Conservation (phyloP, 768 basidiomycete genomes). For the Collybiopsis confluens region DNA sequence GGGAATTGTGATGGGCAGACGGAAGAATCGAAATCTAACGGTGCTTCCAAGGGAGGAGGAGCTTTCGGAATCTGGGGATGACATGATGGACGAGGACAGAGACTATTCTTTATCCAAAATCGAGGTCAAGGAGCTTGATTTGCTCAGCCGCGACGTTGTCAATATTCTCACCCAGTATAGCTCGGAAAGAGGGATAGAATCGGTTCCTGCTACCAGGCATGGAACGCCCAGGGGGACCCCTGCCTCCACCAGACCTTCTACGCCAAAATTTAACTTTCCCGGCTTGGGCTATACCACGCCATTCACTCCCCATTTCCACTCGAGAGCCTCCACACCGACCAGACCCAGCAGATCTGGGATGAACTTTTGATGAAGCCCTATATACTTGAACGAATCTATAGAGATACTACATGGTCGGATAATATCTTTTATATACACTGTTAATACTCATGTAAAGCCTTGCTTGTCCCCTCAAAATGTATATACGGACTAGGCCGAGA, state of each 20-base stretch:
- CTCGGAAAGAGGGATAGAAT: conserved; percentile 42
- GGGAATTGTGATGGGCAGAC: conserved; percentile 57
- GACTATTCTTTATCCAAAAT: conserved; percentile 55
- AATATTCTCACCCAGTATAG: conserved; percentile 67
- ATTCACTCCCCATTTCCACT: conserved; percentile 39
- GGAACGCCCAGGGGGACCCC: too few relatives aligned
- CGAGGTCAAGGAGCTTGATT: conserved; percentile 74
- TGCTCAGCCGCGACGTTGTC: conserved; percentile 71
- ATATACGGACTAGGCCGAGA: neutral
- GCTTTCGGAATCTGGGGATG: conserved; percentile 56
- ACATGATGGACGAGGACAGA: conserved; percentile 37
- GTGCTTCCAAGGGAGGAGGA: conserved; percentile 43
- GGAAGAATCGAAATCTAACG: conserved; percentile 26
- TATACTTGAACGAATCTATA: neutral
- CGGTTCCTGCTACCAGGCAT: conserved; percentile 34
- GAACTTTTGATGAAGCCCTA: conserved; percentile 21
- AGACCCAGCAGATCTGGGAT: conserved; percentile 36
- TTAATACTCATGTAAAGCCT: neutral
- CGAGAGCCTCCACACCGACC: conserved; percentile 61
- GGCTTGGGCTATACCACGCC: conserved; percentile 62
- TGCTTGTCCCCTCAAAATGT: too few relatives aligned
- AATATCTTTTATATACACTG: neutral
- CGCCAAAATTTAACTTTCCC: conserved; percentile 36
- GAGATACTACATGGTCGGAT: neutral
- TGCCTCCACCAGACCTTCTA: conserved; percentile 64